Evolutionary conservation across 495 filamentous ascomycete species (phyloP).

Genomic region (Filosporella fistucella): DNA sequence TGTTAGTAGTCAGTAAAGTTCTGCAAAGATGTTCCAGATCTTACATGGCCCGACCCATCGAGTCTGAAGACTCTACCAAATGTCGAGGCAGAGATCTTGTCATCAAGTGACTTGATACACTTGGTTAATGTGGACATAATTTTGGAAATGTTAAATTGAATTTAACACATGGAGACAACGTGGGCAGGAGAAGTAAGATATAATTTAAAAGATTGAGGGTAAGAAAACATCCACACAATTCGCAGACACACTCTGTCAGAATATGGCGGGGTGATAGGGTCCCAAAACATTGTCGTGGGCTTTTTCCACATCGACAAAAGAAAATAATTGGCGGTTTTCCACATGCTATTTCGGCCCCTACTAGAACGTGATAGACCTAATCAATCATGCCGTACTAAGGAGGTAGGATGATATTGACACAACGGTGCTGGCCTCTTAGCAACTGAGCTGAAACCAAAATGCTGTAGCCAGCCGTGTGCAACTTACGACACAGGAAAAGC

Average conservation of each 20-base stretch:
- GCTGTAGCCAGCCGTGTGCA: slow-evolving; percentile 8
- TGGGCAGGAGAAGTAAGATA: slow-evolving; percentile 15
- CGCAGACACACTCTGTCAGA: too few species aligned
- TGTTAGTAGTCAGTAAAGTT: slow-evolving; percentile 7
- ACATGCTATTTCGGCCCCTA: too few species aligned
- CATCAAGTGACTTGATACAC: slow-evolving; percentile 24
- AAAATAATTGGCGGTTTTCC: too few species aligned
- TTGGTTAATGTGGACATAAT: slow-evolving; percentile 14
- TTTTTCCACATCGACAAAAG: too few species aligned
- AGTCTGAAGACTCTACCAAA: slow-evolving; percentile 70
- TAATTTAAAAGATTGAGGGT: too few species aligned
- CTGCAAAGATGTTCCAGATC: slow-evolving; percentile 9
- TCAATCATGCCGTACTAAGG: too few species aligned
- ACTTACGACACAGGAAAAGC: neutral
- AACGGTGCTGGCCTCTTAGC: too few species aligned
- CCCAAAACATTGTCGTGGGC: too few species aligned
- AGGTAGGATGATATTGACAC: too few species aligned
- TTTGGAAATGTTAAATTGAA: neutral
- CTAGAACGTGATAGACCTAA: too few species aligned
- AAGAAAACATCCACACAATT: too few species aligned
- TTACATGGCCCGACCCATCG: slow-evolving; percentile 63
- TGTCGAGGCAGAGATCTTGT: slow-evolving; percentile 35
- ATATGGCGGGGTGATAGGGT: too few species aligned
- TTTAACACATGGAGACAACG: slow-evolving; percentile 21
- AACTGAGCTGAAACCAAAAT: slow-evolving; percentile 10